Evolutionary conservation across 805 yeast species (phyloP).

Genomic region (Metschnikowia vanudenii): DNA sequence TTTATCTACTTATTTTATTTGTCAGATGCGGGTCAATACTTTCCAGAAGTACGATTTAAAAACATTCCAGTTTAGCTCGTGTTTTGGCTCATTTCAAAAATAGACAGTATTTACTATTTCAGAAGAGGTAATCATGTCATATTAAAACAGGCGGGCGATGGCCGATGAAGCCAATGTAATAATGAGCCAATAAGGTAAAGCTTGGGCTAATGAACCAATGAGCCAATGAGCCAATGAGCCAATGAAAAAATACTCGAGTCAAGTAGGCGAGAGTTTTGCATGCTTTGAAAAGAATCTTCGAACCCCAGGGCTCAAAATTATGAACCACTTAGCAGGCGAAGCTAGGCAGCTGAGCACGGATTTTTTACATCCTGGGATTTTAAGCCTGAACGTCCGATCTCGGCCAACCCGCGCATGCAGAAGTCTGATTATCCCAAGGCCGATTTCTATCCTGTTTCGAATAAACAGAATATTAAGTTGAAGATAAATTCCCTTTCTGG

Average conservation of each 20-base stretch:
- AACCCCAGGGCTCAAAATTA: constrained; percentile 3
- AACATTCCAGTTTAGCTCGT: too few relatives aligned
- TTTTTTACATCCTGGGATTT: not conserved
- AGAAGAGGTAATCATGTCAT: too few relatives aligned
- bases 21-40: too few relatives aligned
- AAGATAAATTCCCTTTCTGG: too few relatives aligned
- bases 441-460: not conserved
- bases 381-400: constrained; percentile 7
- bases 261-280: not conserved
- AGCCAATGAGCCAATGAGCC: not conserved
- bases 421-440: not conserved
- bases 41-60: too few relatives aligned
- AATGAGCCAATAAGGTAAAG: not conserved
- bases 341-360: constrained; percentile 3
- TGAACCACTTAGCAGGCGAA: not conserved
- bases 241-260: not conserved
- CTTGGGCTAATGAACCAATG: not conserved
- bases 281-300: not conserved
- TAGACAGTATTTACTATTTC: too few relatives aligned
- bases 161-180: not conserved
- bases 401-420: constrained; percentile 4
- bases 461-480: not conserved
- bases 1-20: too few relatives aligned
- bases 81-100: too few relatives aligned
- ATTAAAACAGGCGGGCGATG: too few relatives aligned